Base-by-base conservation (phyloP, 1,284 basidiomycete genomes). In the Apiotrichum gracile region DNA sequence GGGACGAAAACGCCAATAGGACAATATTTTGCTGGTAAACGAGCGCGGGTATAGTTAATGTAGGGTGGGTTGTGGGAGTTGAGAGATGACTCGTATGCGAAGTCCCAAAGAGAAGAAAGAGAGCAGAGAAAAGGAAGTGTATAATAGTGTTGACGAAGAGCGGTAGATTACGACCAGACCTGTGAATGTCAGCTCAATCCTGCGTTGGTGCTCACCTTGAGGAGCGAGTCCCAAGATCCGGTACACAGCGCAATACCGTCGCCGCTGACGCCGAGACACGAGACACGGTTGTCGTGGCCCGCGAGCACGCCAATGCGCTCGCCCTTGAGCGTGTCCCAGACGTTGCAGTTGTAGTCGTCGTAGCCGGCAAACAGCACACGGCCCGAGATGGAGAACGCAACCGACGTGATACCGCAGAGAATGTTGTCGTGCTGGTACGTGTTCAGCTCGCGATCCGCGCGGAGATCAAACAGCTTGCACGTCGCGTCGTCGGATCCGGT, bases 331-430 rank as follows among this genome's bases (percentile, higher is more conserved):
- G 93, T 97, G 72, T 99, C 94, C 94, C 94, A 98, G 44, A 97
- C 94, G 70, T 97, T 97, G 81, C 89, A 92, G 63, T 94, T 97
- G 88, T 94, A 97, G 75, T 98, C 94, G 75, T 99, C 96, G 73
- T 97, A 98, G 39, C 94, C 96, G 61, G 93, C 94, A 68, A 98
- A 97, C 44, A 99, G 82, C 65, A 99, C 88, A 56, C 96, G 87
- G 44, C 94, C 94, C 16, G 92, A 97, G 62, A 90, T 88, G 2
- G 92, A 97, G 80, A 99, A 98, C 16, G 90, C 93, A 62, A 98
- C 93, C 4, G 92, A 96, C 13, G 96, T 98, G 76, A 98, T 97
- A 61, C 94, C 93, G 70, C 94, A 97, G 19, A 97, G 83, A 62
- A 97, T 96, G 77, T 97, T 97, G 78, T 97, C 93, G 74, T 97